Evolutionary conservation across 257 asterid genomes (phyloP), one percentile per base, ranked within the genome.

Genomic region (Scutellaria barbata): DNA sequence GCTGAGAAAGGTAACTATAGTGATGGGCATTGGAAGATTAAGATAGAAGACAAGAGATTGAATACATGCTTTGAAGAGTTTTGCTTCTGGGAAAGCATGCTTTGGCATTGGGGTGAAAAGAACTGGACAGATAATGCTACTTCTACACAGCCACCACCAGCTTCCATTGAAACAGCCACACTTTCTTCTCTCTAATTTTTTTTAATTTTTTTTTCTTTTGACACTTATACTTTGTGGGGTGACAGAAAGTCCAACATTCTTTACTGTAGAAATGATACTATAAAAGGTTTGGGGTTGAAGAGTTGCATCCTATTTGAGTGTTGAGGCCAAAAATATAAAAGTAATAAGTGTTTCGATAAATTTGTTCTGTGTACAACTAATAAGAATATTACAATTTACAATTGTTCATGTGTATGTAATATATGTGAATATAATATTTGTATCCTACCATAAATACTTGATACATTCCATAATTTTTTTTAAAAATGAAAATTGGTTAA

Each of bases 51-150:
- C 45, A 76, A 81, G 5, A 76, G 98, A 6, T 69, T 90, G 56
- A 81, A 67, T 30, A 84, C 72, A 45, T 89, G 98, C 76, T 89
- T 83, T 7, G 98, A 92, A 74, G 85, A 88, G 0, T 88, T 92
- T 61, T 92, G 98, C 81, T 89, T 81, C 77, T 89, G 96, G 98
- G 96, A 92, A 70, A 92, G 98, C 71, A 89, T 92, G 96, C 63
- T 92, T 63, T 84, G 95, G 98, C 96, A 92, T 35, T 92, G 98
- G 98, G 98, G 98, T 5, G 91, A 92, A 10, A 86, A 69, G 45
- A 89, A 92, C 63, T 86, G 94, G 96, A 89, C 98, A 5, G 96
- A 86, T 30, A 89, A 88, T 42, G 81, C 87, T 0, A 89, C 90
- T 17, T 62, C 80, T 13, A 52, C 79, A 3, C 80, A 56, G 66